Percentiles rank a stretch among this genome's conserved stretches.
phyloP scores from a whole-genome alignment of 1,284 basidiomycete genomes.

The Papiliotrema laurentii region DNA sequence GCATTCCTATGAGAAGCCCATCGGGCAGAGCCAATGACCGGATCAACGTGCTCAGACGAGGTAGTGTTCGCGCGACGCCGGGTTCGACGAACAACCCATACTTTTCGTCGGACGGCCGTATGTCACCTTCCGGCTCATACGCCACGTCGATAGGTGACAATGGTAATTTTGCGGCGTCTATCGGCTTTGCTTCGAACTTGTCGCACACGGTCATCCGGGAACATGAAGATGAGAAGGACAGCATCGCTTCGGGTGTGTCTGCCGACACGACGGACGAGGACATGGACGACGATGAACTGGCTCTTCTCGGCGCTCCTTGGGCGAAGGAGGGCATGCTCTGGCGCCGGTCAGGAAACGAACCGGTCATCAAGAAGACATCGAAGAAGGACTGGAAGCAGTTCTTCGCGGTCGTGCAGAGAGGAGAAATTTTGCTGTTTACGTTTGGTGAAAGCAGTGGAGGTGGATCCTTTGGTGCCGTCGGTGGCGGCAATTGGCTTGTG shows the following conservation, averaged over 20 bases:
- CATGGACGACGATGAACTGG: conserved; percentile 88
- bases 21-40: conserved; percentile 39
- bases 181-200: conserved; percentile 93
- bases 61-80: conserved; percentile 80
- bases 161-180: conserved; percentile 62
- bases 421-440: conserved; percentile 89
- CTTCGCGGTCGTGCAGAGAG: conserved; percentile 92
- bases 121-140: conserved; percentile 82
- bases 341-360: conserved; percentile 61
- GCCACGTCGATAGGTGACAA: conserved; percentile 73
- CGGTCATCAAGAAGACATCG: conserved; percentile 63
- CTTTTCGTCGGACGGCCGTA: conserved; percentile 62
- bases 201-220: conserved; percentile 95
- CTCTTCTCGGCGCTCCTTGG: conserved; percentile 92
- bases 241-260: conserved; percentile 59
- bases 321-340: conserved; percentile 95
- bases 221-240: conserved; percentile 82
- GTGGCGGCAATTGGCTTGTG: conserved; percentile 96
- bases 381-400: conserved; percentile 72
- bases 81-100: conserved; percentile 57
- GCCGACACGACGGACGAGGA: conserved; percentile 46
- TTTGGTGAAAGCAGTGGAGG: conserved; percentile 62
- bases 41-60: conserved; percentile 73
- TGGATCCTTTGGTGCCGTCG: conserved; percentile 56
- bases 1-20: conserved; percentile 23